These are phyloP conservation scores for Hypoxylon fuscum DNA, from an alignment of 495 filamentous ascomycete genomes.

Conservation along the genomic window DNA sequence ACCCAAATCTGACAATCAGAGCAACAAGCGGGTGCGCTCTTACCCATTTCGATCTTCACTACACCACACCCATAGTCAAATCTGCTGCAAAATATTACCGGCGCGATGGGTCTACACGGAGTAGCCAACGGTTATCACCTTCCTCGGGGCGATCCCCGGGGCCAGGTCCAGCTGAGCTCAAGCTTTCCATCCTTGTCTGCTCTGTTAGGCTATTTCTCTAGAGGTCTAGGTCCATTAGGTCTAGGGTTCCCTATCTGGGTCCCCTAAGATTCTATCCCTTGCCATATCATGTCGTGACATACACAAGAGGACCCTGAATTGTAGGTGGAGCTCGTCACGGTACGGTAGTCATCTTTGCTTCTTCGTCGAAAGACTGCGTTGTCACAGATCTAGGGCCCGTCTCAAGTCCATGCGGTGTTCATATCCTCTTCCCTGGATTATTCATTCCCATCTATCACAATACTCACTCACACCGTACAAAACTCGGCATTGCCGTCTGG, in stretches of 20 bases:
- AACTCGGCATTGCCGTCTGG: neutral
- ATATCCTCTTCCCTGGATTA: slow-evolving; percentile 3
- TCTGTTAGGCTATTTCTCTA: slow-evolving; percentile 6
- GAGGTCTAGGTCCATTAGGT: slow-evolving; percentile 18
- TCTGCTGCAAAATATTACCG: neutral
- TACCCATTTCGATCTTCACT: slow-evolving; percentile 27
- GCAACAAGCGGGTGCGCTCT: slow-evolving; percentile 25
- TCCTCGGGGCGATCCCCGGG: slow-evolving; percentile 1
- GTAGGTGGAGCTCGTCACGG: slow-evolving; percentile 15
- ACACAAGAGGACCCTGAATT: slow-evolving; percentile 11
- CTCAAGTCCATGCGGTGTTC: too few species aligned
- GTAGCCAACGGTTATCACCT: slow-evolving; percentile 4
- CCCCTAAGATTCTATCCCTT: slow-evolving; percentile 15
- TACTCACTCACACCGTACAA: neutral
- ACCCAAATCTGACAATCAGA: slow-evolving; percentile 37
- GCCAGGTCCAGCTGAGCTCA: slow-evolving; percentile 2
- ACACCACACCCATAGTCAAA: slow-evolving; percentile 20
- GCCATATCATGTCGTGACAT: slow-evolving; percentile 19
- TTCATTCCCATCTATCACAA: neutral
- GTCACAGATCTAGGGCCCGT: slow-evolving; percentile 1
- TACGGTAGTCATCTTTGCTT: neutral
- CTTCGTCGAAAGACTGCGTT: slow-evolving; percentile 27
- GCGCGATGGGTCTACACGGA: slow-evolving; percentile 18
- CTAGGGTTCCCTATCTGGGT: slow-evolving; percentile 25
- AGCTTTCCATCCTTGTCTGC: slow-evolving; percentile 25